phyloP scores from a whole-genome alignment of 805 yeast species.

The Hemisphaericaspora nanyangensis region DNA sequence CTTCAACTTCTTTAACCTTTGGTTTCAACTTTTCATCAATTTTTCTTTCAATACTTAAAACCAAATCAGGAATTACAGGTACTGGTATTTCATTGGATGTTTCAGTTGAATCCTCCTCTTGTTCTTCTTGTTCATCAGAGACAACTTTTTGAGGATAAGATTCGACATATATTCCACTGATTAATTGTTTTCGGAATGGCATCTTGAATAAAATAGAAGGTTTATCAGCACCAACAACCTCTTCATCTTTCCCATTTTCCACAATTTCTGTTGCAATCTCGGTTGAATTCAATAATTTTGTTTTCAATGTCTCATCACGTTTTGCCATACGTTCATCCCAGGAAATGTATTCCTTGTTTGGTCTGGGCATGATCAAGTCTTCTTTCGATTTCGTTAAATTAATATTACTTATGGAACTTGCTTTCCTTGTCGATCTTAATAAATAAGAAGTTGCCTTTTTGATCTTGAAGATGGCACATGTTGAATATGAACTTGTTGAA shows the following conservation, averaged over 20 bases:
- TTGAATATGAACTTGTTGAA: conserved; percentile 31
- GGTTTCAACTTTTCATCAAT: conserved; percentile 23
- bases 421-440: conserved; percentile 55
- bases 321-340: conserved; percentile 32
- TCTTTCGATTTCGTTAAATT: conserved; percentile 36
- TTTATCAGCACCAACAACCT: conserved; percentile 3
- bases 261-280: neutral
- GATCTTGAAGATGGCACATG: conserved; percentile 57
- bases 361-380: conserved; percentile 30
- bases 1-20: conserved; percentile 11
- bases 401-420: conserved; percentile 35
- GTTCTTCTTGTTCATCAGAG: conserved; percentile 4
- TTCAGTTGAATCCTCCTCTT: neutral
- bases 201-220: conserved; percentile 14
- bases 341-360: conserved; percentile 28
- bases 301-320: conserved; percentile 20
- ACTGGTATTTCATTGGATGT: conserved; percentile 12
- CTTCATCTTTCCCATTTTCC: conserved; percentile 2
- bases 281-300: neutral
- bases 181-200: conserved; percentile 23
- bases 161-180: conserved; percentile 9
- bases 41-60: conserved; percentile 17
- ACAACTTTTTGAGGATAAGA: neutral
- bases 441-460: conserved; percentile 60
- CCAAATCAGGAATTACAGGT: conserved; percentile 23